Conservation (phyloP, 2,329 filamentous ascomycete genomes). For the Penicillium sp. region DNA sequence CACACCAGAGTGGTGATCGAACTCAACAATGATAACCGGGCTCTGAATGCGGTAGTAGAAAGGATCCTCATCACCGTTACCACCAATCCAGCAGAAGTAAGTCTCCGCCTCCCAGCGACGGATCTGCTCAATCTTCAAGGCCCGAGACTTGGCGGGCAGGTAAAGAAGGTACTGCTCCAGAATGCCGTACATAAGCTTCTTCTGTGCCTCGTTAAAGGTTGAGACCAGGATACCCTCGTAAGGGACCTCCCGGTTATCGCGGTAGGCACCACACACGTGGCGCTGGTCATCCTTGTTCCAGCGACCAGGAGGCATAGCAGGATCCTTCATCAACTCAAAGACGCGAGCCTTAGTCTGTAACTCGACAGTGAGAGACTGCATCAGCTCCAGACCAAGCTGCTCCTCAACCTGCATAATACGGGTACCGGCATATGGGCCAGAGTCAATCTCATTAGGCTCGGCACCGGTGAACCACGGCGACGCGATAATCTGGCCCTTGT, state of each 20-base stretch:
- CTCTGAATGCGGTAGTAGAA: conserved; percentile 80
- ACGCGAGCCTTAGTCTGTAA: conserved; percentile 55
- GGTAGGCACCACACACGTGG: conserved; percentile 74
- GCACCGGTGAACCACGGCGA: conserved; percentile 78
- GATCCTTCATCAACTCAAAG: conserved; percentile 63
- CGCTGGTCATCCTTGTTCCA: conserved; percentile 83
- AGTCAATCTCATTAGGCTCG: conserved; percentile 74
- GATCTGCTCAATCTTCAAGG: conserved; percentile 57
- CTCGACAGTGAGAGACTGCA: conserved; percentile 60
- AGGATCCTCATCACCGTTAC: conserved; percentile 63
- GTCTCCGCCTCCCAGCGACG: conserved; percentile 65
- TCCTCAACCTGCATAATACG: conserved; percentile 68
- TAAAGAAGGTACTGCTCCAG: conserved; percentile 68
- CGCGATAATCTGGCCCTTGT: conserved; percentile 64
- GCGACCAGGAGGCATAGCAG: conserved; percentile 60
- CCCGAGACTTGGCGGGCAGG: conserved; percentile 58
- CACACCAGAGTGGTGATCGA: conserved; percentile 78
- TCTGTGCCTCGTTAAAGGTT: conserved; percentile 46
- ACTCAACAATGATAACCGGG: conserved; percentile 72
- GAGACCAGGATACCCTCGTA: conserved; percentile 66
- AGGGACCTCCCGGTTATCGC: conserved; percentile 75
- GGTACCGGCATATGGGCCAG: conserved; percentile 62
- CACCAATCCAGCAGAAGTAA: conserved; percentile 76
- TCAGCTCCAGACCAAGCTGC: conserved; percentile 63
- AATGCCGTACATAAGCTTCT: conserved; percentile 58